A percentile compares a stretch with the other conserved stretches of the same genome.
Conservation (phyloP, 208 protist genomes). For the Trypanosoma vivax region DNA sequence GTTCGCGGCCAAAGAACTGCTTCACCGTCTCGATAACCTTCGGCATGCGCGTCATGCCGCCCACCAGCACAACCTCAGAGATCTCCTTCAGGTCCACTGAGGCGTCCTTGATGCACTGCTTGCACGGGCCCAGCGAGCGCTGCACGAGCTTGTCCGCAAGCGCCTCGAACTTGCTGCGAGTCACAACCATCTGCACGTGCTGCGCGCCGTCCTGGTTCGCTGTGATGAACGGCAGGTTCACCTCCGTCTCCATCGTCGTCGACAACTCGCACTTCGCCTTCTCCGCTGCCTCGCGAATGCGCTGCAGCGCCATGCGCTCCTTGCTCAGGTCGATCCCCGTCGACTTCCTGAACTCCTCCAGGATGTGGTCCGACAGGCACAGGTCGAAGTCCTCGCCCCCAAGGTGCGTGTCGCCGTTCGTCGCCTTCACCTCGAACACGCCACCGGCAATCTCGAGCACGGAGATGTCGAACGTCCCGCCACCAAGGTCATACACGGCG, state of each 20-base stretch:
- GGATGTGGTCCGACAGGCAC: constrained; percentile 80
- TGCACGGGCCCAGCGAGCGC: constrained; percentile 31
- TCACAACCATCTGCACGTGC: constrained; percentile 82
- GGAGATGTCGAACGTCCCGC: constrained; percentile 98
- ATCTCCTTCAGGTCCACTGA: constrained; percentile 83
- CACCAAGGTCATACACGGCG: constrained; percentile 72
- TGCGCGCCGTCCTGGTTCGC: constrained; percentile 80
- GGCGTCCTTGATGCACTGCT: constrained; percentile 90
- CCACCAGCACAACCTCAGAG: constrained; percentile 95
- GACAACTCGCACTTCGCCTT: constrained; percentile 97
- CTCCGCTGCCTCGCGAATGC: constrained; percentile 96
- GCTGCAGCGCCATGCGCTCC: constrained; percentile 93
- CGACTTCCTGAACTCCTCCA: constrained; percentile 92
- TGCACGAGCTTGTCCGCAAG: constrained; percentile 80
- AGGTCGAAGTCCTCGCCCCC: constrained; percentile 99
- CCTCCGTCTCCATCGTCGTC: constrained; percentile 76
- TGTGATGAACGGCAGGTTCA: constrained; percentile 97
- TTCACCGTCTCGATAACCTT: constrained; percentile 86
- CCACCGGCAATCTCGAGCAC: constrained; percentile 94
- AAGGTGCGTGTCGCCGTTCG: constrained; percentile 98
- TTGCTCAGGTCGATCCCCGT: constrained; percentile 89
- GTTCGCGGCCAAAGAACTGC: constrained; percentile 92
- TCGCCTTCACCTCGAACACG: constrained; percentile 67
- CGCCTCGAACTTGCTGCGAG: constrained; percentile 89
- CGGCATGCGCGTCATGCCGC: constrained; percentile 98